Evolutionary conservation across 805 yeast genomes (phyloP), one percentile per base, ranked within the genome.

Genomic region (Candida ponderosae): DNA sequence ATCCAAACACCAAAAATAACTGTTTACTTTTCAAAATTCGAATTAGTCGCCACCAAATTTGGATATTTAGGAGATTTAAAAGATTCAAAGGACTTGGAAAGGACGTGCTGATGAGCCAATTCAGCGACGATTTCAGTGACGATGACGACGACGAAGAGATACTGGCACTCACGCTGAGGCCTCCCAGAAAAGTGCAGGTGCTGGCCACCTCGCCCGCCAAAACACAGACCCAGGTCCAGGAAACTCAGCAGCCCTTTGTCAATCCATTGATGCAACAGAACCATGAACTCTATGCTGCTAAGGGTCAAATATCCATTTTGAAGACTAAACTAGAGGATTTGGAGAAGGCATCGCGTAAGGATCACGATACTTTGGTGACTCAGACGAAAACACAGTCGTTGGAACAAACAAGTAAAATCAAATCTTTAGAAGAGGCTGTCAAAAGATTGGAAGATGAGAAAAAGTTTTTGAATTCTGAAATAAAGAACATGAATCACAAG

Each of bases 271-370:
- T 32, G 29, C 20, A 35, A 40, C 51, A 47, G 45, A 50, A 39
- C 42, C 50, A 36, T 33, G 61, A 62, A 30, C 44, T 77, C n/a
- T 66, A 63, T 38, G 60, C 68, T 27, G 81, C 85, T 5, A 74
- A 73, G 38, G 97, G 97, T 3, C 96, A 89, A 51, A 78, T 84
- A 28, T 79, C 93, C 13, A 79, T 88, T 27, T 63, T 89, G 15
- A 65, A 94, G 38, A 75, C 80, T 9, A 85, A 79, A 47, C 59
- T 83, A 17, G 60, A 68, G 17, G 68, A 70, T 31, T 42, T 73
- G 4, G 72, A 70, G 35, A 51, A 51, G 19, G 65, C 61, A 34
- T 61, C 61, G 31, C 60, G 60, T 6, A 57, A 55, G 2, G 78
- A 73, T 43, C 49, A 62, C 19, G 41, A 48, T 40, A 39, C 7